Percentiles rank a stretch among this genome's conserved stretches.
Evolutionary conservation across 129 eudicot species (phyloP).

Genomic region (Erigeron canadensis): DNA sequence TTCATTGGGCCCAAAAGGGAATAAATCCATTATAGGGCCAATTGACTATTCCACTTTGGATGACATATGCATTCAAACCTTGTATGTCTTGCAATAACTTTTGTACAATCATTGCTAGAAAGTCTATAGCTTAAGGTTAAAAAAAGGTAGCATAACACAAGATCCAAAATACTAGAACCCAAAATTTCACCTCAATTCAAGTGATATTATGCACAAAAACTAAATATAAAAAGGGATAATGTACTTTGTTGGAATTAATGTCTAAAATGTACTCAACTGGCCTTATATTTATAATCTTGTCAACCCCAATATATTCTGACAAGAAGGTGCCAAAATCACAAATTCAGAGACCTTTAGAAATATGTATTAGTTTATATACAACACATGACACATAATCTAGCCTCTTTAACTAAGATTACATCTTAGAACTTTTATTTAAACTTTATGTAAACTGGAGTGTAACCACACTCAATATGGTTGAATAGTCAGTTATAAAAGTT

Average conservation of each 20-base stretch:
- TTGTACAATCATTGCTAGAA: slow-evolving; percentile 14
- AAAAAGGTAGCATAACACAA: slow-evolving; percentile 22
- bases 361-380: not conserved
- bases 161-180: slow-evolving; percentile 33
- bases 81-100: not conserved
- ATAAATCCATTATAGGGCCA: slow-evolving; percentile 6
- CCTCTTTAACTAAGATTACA: too few relatives aligned
- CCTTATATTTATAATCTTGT: slow-evolving; percentile 13
- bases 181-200: slow-evolving; percentile 29
- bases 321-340: slow-evolving; percentile 39
- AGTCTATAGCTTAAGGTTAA: not conserved
- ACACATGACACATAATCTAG: too few relatives aligned
- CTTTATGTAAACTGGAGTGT: too few relatives aligned
- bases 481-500: too few relatives aligned
- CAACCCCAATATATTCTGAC: slow-evolving; percentile 42
- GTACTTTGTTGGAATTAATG: slow-evolving; percentile 23
- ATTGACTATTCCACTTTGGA: slow-evolving; percentile 16
- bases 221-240: slow-evolving; percentile 16
- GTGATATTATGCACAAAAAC: slow-evolving; percentile 12
- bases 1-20: slow-evolving; percentile 1
- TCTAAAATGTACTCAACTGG: slow-evolving; percentile 20
- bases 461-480: too few relatives aligned
- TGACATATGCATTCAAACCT: slow-evolving; percentile 14
- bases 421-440: too few relatives aligned
- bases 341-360: slow-evolving; percentile 19